Evolutionary conservation across 2,329 filamentous ascomycete genomes (phyloP), one percentile per base, ranked within the genome.

Genomic region (Chalaropsis ovoidea): DNA sequence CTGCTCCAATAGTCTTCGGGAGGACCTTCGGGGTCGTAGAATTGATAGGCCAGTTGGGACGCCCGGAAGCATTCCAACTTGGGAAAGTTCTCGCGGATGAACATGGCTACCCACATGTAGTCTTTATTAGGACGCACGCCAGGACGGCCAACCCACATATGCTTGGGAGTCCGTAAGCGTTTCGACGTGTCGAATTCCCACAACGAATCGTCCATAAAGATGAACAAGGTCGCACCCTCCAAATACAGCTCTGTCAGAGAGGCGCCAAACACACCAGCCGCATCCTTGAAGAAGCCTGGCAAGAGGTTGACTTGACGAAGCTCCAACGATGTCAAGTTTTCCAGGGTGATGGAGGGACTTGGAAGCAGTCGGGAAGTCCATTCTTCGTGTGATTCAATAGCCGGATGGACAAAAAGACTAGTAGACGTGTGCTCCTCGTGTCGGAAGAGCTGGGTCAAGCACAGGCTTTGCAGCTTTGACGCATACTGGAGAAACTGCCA

Each of bases 111-210:
- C 78, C 78, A 80, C 17, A 70, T 69, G 63, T 75, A 73, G 42
- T 76, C 71, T 15, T 72, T 70, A 3, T 68, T 68, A 0, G 78
- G 77, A 0, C 74, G 73, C 43, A 73, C 70, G 67, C 79, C 79
- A 6, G 78, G 78, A 10, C 78, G 61, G 15, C 78, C 78, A 60
- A 80, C 71, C 78, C 78, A 80, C 22, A 80, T 73, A 5, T 74
- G 70, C 67, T 74, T 72, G 62, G 22, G 19, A 71, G 71, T 1
- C 71, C 70, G 27, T 2, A 27, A 39, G 24, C 17, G 3, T 7
- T 35, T 1, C 17, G n/a, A 10, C 17, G 13, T 19, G 15, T 13
- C 31, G 7, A 22, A 11, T 15, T 58, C 24, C n/a, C 7, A 17
- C 10, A n/a, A 39, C 13, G 27, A 31, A 13, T 39, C 54, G 1